These are phyloP conservation scores for Panaeolus papilionaceus DNA, from an alignment of 768 basidiomycete species.

Conservation along the genomic window DNA sequence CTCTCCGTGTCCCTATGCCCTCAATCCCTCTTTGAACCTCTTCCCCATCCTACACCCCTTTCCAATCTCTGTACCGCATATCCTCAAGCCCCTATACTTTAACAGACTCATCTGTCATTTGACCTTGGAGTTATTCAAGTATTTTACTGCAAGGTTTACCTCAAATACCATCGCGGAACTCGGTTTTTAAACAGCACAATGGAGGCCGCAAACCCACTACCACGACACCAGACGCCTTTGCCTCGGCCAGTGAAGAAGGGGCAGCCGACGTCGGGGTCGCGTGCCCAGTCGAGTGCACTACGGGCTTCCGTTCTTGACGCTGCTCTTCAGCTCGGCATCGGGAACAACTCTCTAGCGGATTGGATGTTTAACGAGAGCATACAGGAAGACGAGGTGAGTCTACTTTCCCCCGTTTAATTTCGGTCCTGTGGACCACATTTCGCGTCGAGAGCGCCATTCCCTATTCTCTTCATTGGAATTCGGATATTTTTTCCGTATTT, in stretches of 20 bases:
- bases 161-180: constrained; percentile 9
- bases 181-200: background rate
- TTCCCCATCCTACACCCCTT: background rate
- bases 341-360: constrained; percentile 59
- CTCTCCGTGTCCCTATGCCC: background rate
- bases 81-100: background rate
- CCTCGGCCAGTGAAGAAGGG: constrained; percentile 13
- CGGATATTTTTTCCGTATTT: constrained; percentile 6
- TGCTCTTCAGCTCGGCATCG: constrained; percentile 71
- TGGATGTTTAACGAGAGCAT: constrained; percentile 76
- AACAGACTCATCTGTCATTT: background rate
- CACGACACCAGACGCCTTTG: background rate
- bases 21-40: background rate
- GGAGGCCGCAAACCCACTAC: background rate
- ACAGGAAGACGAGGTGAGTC: constrained; percentile 53
- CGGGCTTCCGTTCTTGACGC: constrained; percentile 79
- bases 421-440: constrained; percentile 45
- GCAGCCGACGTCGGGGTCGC: constrained; percentile 18
- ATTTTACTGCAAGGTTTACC: background rate
- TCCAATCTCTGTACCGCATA: background rate
- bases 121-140: background rate
- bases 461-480: background rate
- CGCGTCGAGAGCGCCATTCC: background rate
- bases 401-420: constrained; percentile 14
- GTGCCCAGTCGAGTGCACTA: constrained; percentile 56